Percentiles rank a stretch among this genome's conserved stretches.
Conservation (phyloP, 2,329 filamentous ascomycete species). For the Aspergillus thermomutatus region DNA sequence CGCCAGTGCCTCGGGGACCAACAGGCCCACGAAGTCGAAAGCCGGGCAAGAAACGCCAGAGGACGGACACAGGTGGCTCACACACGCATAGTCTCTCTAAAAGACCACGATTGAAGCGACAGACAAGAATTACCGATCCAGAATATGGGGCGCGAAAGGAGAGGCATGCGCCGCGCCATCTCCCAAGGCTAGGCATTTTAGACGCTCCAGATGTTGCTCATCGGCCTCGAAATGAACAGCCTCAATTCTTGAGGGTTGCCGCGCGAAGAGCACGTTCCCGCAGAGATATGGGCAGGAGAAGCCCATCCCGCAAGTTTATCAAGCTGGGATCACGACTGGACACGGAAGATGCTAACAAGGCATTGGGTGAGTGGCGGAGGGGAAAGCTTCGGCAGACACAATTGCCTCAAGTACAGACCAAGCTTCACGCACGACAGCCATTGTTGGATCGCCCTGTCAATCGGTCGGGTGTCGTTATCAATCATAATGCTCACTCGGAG, state of each 20-base stretch:
- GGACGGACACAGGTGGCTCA: conserved; percentile 1
- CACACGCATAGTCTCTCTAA: conserved; percentile 13
- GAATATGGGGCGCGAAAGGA: conserved; percentile 21
- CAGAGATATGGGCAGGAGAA: conserved; percentile 49
- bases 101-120: conserved; percentile 27
- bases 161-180: conserved; percentile 18
- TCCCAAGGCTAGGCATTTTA: conserved; percentile 47
- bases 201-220: conserved; percentile 44
- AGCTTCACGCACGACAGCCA: conserved; percentile 21
- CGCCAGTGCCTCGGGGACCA: conserved; percentile 24
- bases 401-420: conserved; percentile 14
- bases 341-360: conserved; percentile 52
- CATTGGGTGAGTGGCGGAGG: conserved; percentile 50
- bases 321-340: conserved; percentile 51
- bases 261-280: conserved; percentile 49
- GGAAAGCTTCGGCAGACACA: conserved; percentile 40
- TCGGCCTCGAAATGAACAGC: conserved; percentile 32
- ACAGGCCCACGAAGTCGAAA: conserved; percentile 13
- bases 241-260: conserved; percentile 56
- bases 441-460: conserved; percentile 19
- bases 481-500: not conserved
- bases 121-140: conserved; percentile 36
- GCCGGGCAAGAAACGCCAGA: conserved; percentile 17
- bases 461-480: conserved; percentile 4
- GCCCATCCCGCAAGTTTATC: conserved; percentile 51